phyloP scores from a whole-genome alignment of 768 basidiomycete species.

The Lentinula raphanica region DNA sequence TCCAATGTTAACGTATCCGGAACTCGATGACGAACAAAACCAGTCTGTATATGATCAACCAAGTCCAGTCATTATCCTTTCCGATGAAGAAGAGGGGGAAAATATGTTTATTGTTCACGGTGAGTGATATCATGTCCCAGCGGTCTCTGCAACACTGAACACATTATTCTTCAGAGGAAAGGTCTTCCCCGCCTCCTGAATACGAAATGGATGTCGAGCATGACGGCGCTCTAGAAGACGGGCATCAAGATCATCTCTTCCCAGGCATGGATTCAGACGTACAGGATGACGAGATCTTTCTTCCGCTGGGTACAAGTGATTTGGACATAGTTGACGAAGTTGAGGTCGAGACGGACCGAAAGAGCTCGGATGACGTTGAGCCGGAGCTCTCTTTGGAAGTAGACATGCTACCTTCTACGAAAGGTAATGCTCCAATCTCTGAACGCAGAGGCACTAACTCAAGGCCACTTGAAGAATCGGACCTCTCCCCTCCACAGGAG shows the following conservation, averaged over 20 bases:
- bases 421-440: not conserved
- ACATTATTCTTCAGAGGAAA: not conserved
- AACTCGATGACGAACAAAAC: not conserved
- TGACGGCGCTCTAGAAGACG: not conserved
- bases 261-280: conserved; percentile 14
- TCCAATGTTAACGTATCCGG: not conserved
- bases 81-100: not conserved
- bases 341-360: not conserved
- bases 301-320: conserved; percentile 25
- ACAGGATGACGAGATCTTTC: conserved; percentile 1
- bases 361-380: not conserved
- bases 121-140: not conserved
- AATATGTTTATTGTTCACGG: not conserved
- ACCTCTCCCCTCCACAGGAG: not conserved
- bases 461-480: not conserved
- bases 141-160: no score
- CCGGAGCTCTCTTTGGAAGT: no score
- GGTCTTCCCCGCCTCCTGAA: not conserved
- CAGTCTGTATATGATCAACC: not conserved
- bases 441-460: no score
- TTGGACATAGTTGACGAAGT: conserved; percentile 10
- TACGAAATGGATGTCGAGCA: not conserved
- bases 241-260: conserved; percentile 7
- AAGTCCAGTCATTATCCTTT: not conserved
- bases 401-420: not conserved